Base-by-base conservation (phyloP, 129 eudicot genomes). In the Ambrosia artemisiifolia region DNA sequence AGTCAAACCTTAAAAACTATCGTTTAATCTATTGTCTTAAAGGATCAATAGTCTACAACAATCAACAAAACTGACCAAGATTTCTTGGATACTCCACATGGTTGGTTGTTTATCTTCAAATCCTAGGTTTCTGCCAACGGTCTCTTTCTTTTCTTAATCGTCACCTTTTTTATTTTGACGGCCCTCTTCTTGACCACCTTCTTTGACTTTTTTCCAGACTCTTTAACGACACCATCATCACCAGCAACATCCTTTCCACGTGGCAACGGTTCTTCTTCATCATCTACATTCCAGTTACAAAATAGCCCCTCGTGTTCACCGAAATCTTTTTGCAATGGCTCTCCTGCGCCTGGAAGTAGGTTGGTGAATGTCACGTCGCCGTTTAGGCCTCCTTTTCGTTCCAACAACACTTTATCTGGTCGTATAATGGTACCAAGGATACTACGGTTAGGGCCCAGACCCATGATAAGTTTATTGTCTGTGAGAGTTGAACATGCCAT, bases 401-500 rank as follows among this genome's bases (percentile, higher is more conserved):
- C 96, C 65, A 94, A 38, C 12, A 94, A 70, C 11, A 84, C 97
- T 8, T 88, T 80, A 77, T 94, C 98, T 3, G 98, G 98, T 71
- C 98, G 77, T 49, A 94, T 90, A 70, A 94, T 94, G 33, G 95
- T 83, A 1, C 98, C 96, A 1, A 94, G 93, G 18, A 94, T 94
- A 32, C 98, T 90, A 65, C 77, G 77, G 76, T 75, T 67, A 55
- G 97, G 88, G 56, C 96, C 97, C 2, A 94, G 80, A 35, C 75
- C 67, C 79, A 81, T 65, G 55, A 94, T 82, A 74, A 86, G 70
- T 78, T 90, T 90, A 36, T 83, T 43, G 71, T 90, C 86, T 13
- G 97, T 90, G 56, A 94, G 70, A 7, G 91, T 84, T 2, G 93
- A 70, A 75, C 81, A 88, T 10, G 97, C 98, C 96, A 88, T 86